phyloP scores from a whole-genome alignment of 2,329 filamentous ascomycete species.

The Xylaria digitata region DNA sequence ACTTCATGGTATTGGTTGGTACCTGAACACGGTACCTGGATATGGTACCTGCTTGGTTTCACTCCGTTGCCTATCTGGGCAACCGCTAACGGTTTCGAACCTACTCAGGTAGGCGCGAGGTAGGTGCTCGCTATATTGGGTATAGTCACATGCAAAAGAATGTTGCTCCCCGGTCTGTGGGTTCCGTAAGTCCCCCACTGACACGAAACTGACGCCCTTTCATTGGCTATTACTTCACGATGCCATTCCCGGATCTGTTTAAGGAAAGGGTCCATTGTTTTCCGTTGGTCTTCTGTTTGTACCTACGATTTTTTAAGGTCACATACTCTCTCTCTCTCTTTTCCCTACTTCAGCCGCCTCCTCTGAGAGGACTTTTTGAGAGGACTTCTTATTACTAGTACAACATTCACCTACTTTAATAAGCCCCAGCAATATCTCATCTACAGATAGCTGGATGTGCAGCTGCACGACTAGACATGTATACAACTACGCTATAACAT shows the following conservation, averaged over 20 bases:
- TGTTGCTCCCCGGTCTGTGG: too few species aligned
- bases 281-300: background rate
- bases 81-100: too few species aligned
- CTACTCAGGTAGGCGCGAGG: too few species aligned
- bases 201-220: conserved; percentile 24
- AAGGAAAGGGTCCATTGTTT: background rate
- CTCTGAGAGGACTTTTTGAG: background rate
- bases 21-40: too few species aligned
- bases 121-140: too few species aligned
- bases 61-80: too few species aligned
- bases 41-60: too few species aligned
- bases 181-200: background rate
- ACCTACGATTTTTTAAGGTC: background rate
- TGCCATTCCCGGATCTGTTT: conserved; percentile 1
- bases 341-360: background rate
- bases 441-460: background rate
- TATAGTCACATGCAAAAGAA: too few species aligned
- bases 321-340: too few species aligned
- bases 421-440: background rate
- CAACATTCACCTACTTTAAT: too few species aligned
- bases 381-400: background rate
- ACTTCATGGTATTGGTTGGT: too few species aligned
- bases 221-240: conserved; percentile 9
- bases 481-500: background rate
- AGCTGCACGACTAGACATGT: background rate